Evolutionary conservation across 768 basidiomycete species (phyloP).

Genomic region (Pilatotrama ljubarskyi): DNA sequence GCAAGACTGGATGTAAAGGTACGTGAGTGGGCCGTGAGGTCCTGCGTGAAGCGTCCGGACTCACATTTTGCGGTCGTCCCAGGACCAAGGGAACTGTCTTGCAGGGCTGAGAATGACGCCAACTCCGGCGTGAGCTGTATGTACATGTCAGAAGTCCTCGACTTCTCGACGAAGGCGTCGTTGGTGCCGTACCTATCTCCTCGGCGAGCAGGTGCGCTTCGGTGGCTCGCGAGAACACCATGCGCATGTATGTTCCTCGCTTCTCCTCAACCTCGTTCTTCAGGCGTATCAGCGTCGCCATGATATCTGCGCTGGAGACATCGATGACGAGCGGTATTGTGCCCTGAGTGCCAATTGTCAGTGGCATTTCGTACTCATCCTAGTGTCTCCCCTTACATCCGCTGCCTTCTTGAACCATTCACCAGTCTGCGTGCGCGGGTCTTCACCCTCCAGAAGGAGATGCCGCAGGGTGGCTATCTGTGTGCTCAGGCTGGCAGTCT

Average conservation of each 20-base stretch:
- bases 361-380: too few relatives aligned
- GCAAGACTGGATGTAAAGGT: constrained; percentile 44
- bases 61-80: constrained; percentile 65
- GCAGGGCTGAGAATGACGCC: constrained; percentile 56
- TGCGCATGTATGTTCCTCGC: constrained; percentile 44
- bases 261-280: constrained; percentile 60
- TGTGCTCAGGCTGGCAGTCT: constrained; percentile 63
- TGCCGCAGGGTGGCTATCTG: constrained; percentile 74
- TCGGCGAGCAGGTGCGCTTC: constrained; percentile 72
- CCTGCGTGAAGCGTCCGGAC: constrained; percentile 20
- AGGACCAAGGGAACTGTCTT: constrained; percentile 60
- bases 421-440: constrained; percentile 33
- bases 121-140: constrained; percentile 5
- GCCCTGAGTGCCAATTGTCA: constrained; percentile 47
- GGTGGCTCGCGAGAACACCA: constrained; percentile 65
- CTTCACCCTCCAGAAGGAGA: constrained; percentile 49
- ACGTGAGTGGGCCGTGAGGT: neutral
- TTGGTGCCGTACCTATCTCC: constrained; percentile 51
- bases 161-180: neutral
- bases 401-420: constrained; percentile 31
- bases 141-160: too few relatives aligned
- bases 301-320: constrained; percentile 77
- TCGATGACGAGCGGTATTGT: constrained; percentile 73
- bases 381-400: neutral
- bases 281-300: constrained; percentile 71